These are phyloP conservation scores for Elaeagnus macrophylla DNA, from an alignment of 306 rosid species.

Conservation along the genomic window DNA sequence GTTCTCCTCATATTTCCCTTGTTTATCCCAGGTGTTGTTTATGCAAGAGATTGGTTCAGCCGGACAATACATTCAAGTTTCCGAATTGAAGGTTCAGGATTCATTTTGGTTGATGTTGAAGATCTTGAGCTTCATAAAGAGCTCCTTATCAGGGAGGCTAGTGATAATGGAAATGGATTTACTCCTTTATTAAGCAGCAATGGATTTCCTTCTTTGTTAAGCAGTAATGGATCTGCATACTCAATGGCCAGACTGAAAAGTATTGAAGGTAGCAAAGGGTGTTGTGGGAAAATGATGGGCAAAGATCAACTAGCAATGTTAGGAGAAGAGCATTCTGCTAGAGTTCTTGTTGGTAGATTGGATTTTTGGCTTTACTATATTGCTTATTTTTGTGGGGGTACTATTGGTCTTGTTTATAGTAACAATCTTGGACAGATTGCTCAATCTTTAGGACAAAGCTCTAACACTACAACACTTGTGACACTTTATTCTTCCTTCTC, in stretches of 20 bases:
- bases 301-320: slow-evolving; percentile 61
- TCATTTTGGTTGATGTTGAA: slow-evolving; percentile 67
- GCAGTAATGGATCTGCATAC: slow-evolving; percentile 9
- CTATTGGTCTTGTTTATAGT: slow-evolving; percentile 93
- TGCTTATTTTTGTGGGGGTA: slow-evolving; percentile 88
- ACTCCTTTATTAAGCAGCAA: slow-evolving; percentile 12
- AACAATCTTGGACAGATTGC: slow-evolving; percentile 94
- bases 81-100: slow-evolving; percentile 39
- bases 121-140: slow-evolving; percentile 94
- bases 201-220: too few relatives aligned
- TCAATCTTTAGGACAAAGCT: slow-evolving; percentile 61
- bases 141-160: slow-evolving; percentile 41
- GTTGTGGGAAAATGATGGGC: slow-evolving; percentile 31
- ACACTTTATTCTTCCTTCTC: slow-evolving; percentile 86
- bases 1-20: slow-evolving; percentile 55
- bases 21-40: slow-evolving; percentile 66
- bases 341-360: slow-evolving; percentile 36
- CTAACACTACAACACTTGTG: slow-evolving; percentile 49
- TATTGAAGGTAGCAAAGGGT: slow-evolving; percentile 11
- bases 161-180: slow-evolving; percentile 27
- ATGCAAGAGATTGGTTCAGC: slow-evolving; percentile 61
- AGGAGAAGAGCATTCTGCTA: slow-evolving; percentile 77
- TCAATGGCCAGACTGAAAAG: slow-evolving; percentile 11
- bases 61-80: slow-evolving; percentile 43
- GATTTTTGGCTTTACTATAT: slow-evolving; percentile 90